These are phyloP conservation scores for Dryadomyces quercus-mongolicae DNA, from an alignment of 2,329 filamentous ascomycete species.

Conservation along the genomic window DNA sequence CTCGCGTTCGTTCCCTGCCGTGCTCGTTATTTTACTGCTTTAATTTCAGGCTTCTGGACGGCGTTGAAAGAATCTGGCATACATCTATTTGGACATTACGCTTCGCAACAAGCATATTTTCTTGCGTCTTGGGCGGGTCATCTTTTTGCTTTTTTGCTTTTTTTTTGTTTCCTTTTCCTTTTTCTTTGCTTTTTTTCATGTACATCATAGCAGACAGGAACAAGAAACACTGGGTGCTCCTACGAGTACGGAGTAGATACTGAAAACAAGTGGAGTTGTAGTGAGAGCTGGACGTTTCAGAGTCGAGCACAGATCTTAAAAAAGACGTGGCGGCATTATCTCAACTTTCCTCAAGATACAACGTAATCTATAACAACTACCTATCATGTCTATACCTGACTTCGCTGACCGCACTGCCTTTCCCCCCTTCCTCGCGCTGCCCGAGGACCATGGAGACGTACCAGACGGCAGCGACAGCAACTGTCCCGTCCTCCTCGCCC, in stretches of 20 bases:
- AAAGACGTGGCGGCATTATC: too few species aligned
- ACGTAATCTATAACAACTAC: too few species aligned
- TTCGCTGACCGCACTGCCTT: conserved; percentile 21
- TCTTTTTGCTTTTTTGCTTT: neutral
- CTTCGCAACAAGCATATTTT: too few species aligned
- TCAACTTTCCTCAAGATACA: too few species aligned
- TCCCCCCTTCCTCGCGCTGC: conserved; percentile 22
- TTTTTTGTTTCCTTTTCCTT: neutral
- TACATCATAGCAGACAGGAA: neutral
- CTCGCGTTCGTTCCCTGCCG: neutral
- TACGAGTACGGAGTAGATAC: neutral
- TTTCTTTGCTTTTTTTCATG: neutral
- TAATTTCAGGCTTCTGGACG: neutral
- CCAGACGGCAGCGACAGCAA: neutral
- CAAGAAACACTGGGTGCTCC: neutral
- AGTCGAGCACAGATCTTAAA: too few species aligned
- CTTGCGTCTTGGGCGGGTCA: too few species aligned
- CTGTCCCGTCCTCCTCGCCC: conserved; percentile 28
- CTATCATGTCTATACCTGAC: conserved; percentile 15
- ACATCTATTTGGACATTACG: too few species aligned
- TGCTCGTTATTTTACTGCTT: neutral
- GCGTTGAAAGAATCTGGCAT: neutral
- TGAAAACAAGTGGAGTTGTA: neutral
- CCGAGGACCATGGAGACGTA: conserved; percentile 8
- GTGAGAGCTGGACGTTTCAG: neutral